Evolutionary conservation across 495 filamentous ascomycete genomes (phyloP).

Genomic region (Penicillium nucicola): DNA sequence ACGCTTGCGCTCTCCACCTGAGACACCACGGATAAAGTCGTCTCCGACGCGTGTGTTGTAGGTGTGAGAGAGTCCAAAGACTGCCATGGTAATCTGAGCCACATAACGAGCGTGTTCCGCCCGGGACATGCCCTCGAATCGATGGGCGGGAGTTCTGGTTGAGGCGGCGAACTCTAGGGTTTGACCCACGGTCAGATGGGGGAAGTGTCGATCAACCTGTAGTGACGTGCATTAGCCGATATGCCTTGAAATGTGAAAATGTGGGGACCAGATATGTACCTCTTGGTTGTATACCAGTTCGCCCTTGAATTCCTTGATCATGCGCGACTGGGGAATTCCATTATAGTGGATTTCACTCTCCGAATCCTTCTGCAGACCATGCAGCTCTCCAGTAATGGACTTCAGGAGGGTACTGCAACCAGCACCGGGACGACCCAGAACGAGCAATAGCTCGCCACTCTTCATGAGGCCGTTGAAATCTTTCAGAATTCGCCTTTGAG

Average conservation of each 20-base stretch:
- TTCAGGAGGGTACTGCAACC: slow-evolving; percentile 42
- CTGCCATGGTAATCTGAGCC: slow-evolving; percentile 55
- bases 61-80: slow-evolving; percentile 53
- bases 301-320: slow-evolving; percentile 48
- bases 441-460: slow-evolving; percentile 34
- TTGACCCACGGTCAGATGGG: slow-evolving; percentile 60
- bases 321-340: slow-evolving; percentile 23
- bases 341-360: slow-evolving; percentile 45
- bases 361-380: slow-evolving; percentile 34
- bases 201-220: slow-evolving; percentile 57
- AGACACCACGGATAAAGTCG: slow-evolving; percentile 60
- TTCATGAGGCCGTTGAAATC: slow-evolving; percentile 36
- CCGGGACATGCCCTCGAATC: slow-evolving; percentile 41
- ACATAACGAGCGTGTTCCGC: slow-evolving; percentile 40
- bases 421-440: slow-evolving; percentile 37
- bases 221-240: neutral
- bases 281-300: slow-evolving; percentile 60
- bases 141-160: slow-evolving; percentile 39
- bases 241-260: neutral
- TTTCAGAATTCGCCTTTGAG: slow-evolving; percentile 33
- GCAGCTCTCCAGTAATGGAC: slow-evolving; percentile 31
- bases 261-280: slow-evolving; percentile 15
- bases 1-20: slow-evolving; percentile 83
- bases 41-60: slow-evolving; percentile 46
- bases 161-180: slow-evolving; percentile 58